These are phyloP conservation scores for Eragrostis nindensis DNA, from an alignment of 176 grass and related monocot species.

Conservation along the genomic window DNA sequence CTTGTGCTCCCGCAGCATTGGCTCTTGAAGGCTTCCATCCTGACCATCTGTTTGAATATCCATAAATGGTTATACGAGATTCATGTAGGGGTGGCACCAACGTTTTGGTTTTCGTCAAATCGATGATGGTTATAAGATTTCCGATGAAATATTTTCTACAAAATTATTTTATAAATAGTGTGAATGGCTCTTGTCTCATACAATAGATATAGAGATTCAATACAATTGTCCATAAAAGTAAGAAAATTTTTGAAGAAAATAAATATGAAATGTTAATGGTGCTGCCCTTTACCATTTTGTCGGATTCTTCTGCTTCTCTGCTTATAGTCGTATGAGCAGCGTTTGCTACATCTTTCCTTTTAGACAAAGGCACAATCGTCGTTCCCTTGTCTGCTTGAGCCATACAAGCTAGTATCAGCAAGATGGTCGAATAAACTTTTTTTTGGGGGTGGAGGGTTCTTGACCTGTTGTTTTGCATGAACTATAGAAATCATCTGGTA, in stretches of 20 bases:
- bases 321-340: background rate
- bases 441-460: no score
- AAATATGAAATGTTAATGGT: background rate
- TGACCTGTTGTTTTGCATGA: no score
- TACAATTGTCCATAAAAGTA: no score
- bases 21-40: slow-evolving; percentile 6
- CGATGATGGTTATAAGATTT: background rate
- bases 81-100: background rate
- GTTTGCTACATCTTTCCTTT: background rate
- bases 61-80: background rate
- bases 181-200: no score
- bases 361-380: background rate
- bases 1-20: background rate
- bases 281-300: background rate
- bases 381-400: background rate
- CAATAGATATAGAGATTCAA: no score
- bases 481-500: no score
- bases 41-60: background rate
- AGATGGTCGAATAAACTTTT: no score
- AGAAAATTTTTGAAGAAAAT: no score
- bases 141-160: background rate
- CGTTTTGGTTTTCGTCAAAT: background rate
- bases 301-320: slow-evolving; percentile 18
- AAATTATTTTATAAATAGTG: background rate
- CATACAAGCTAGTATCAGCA: background rate